Evolutionary conservation across 495 filamentous ascomycete species (phyloP).

Genomic region (Penicillium canariense): DNA sequence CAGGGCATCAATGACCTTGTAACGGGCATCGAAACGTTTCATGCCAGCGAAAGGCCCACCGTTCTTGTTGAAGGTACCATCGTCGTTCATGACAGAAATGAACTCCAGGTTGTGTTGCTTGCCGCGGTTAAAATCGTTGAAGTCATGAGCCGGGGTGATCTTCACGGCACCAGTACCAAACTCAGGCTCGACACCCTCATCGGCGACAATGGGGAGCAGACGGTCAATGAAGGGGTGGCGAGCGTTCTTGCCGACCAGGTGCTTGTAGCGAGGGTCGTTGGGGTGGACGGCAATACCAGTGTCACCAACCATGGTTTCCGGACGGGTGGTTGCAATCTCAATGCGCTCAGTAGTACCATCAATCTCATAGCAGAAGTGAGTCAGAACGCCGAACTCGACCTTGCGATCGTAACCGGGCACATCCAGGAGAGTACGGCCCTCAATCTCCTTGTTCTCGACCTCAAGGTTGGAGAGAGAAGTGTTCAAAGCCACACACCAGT

Average conservation of each 20-base stretch:
- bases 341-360: constrained; percentile 63
- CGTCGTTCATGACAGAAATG: constrained; percentile 52
- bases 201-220: constrained; percentile 66
- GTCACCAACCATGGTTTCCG: constrained; percentile 82
- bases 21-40: constrained; percentile 76
- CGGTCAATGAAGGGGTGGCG: constrained; percentile 69
- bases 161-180: constrained; percentile 82
- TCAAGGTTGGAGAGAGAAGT: constrained; percentile 78
- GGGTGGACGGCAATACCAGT: constrained; percentile 76
- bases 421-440: constrained; percentile 61
- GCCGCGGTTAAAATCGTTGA: constrained; percentile 73
- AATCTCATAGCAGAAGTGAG: constrained; percentile 69
- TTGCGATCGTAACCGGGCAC: constrained; percentile 65
- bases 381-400: constrained; percentile 70
- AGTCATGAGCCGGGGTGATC: constrained; percentile 76
- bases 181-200: constrained; percentile 66
- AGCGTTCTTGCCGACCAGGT: constrained; percentile 69
- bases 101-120: constrained; percentile 61
- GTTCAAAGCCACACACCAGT: constrained; percentile 71
- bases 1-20: constrained; percentile 65
- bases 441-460: constrained; percentile 71
- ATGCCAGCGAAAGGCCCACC: constrained; percentile 61
- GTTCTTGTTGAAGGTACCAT: constrained; percentile 63
- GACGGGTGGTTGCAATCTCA: constrained; percentile 75
- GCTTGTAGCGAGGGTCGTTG: constrained; percentile 59